These are phyloP conservation scores for Thinopyrum elongatum DNA, from an alignment of 176 grass and related monocot genomes.

Conservation along the genomic window DNA sequence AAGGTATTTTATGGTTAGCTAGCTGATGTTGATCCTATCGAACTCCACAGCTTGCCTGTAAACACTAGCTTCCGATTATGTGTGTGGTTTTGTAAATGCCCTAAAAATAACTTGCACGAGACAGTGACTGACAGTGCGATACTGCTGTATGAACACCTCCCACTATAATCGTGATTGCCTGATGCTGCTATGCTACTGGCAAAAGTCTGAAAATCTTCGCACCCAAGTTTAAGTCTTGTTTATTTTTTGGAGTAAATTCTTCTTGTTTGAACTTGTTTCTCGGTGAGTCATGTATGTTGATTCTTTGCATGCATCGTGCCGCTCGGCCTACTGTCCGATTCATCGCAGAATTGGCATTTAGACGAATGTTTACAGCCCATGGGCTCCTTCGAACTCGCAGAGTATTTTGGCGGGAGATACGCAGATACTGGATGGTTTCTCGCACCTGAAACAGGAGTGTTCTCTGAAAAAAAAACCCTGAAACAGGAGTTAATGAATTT, in stretches of 20 bases:
- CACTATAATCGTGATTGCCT: neutral
- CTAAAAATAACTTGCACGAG: neutral
- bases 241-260: neutral
- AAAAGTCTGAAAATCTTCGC: neutral
- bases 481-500: neutral
- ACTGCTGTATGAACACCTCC: neutral
- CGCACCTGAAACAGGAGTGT: neutral
- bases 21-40: neutral
- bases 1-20: slow-evolving; percentile 13
- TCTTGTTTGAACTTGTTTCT: neutral
- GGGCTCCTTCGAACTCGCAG: neutral
- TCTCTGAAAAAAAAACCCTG: neutral
- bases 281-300: neutral
- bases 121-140: neutral
- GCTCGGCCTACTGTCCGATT: neutral
- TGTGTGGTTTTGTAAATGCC: slow-evolving; percentile 22
- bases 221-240: neutral
- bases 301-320: neutral
- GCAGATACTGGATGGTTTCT: neutral
- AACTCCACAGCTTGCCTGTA: slow-evolving; percentile 8
- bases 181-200: neutral
- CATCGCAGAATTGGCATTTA: neutral
- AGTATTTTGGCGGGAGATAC: no score
- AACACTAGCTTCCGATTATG: neutral
- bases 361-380: neutral